Evolutionary conservation across 371 early-diverging fungal species (phyloP), one percentile per base, ranked within the genome.

Genomic region (Rhizopus sp.): DNA sequence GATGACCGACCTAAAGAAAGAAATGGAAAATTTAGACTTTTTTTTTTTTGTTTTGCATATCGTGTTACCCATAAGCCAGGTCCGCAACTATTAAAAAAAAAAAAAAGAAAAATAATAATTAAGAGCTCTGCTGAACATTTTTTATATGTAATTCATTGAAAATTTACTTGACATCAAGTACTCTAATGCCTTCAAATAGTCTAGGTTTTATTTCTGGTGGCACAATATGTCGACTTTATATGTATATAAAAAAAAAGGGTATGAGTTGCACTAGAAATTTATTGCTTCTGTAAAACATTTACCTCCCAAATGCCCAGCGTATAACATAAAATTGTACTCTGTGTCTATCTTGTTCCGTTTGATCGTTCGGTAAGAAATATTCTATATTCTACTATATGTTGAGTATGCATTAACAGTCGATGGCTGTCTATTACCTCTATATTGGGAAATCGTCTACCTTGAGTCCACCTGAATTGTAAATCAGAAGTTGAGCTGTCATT

Each of bases 31-130:
- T 13, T 35, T 41, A 39, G 34, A 34, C 16, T 16, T 48, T 29
- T 47, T 12, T 44, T 35, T 32, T 38, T 23, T 55, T 16, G 7
- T 32, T 17, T 29, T 45, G 23, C 29, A 45, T 30, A 57, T 1
- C 29, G 46, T 48, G 16, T 45, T 60, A 65, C 65, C 57, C 57
- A 60, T 57, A 65, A 33, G n/a, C 65, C 61, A 49, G 60, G 61
- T 7, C 65, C 65, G 39, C 65, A 60, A 7, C 61, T 59, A 45
- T 12, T 33, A 13, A 13, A 9, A 41, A 15, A 50, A 10, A 42
- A 44, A 15, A 23, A 16, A n/a, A 45, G 4, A 34, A 16, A 40
- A 33, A 6, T 17, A 30, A 37, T 3, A 58, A 31, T 32, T 13
- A 30, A 39, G 32, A 40, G 16, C 16, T 53, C 8, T 7, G 16